A percentile compares a stretch with the other conserved stretches of the same genome.
Evolutionary conservation across 2,329 filamentous ascomycete genomes (phyloP).

Genomic region (Fusarium devonianum): DNA sequence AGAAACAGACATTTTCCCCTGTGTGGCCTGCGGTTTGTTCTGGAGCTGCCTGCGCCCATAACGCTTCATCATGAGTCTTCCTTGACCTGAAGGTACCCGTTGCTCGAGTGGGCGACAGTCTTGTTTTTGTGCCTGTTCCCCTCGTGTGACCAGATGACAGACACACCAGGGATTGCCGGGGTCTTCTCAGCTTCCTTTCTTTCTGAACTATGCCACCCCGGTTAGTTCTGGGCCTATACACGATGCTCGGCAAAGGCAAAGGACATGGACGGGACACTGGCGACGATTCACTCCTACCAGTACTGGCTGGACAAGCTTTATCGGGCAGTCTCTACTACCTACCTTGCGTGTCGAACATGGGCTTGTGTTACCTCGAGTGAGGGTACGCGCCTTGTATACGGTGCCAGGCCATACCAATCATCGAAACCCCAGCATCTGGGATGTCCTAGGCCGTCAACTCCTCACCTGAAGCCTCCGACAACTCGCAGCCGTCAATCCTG

Average conservation of each 20-base stretch:
- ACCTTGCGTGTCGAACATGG: slow-evolving; percentile 16
- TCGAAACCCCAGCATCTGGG: slow-evolving; percentile 1
- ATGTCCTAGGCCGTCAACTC: background rate
- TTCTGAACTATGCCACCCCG: background rate
- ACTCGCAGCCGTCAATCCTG: slow-evolving; percentile 1
- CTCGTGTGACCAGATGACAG: slow-evolving; percentile 22
- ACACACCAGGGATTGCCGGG: background rate
- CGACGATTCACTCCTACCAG: slow-evolving; percentile 15
- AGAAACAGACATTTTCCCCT: slow-evolving; percentile 4
- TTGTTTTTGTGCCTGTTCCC: slow-evolving; percentile 21
- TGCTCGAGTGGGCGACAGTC: slow-evolving; percentile 7
- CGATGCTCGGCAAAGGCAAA: slow-evolving; percentile 11
- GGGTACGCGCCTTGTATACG: slow-evolving; percentile 23
- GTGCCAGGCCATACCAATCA: slow-evolving; percentile 13
- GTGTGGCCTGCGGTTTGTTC: slow-evolving; percentile 2
- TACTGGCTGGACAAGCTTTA: slow-evolving; percentile 27
- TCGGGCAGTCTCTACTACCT: too few species aligned
- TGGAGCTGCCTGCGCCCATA: slow-evolving; percentile 4
- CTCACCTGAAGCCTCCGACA: background rate
- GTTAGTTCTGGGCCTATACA: background rate
- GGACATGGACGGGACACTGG: slow-evolving; percentile 16
- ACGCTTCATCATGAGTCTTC: background rate
- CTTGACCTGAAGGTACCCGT: background rate
- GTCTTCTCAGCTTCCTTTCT: background rate
- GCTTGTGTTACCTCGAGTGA: slow-evolving; percentile 30